Base-by-base conservation (phyloP, 2,329 filamentous ascomycete species). In the Colletotrichum truncatum region DNA sequence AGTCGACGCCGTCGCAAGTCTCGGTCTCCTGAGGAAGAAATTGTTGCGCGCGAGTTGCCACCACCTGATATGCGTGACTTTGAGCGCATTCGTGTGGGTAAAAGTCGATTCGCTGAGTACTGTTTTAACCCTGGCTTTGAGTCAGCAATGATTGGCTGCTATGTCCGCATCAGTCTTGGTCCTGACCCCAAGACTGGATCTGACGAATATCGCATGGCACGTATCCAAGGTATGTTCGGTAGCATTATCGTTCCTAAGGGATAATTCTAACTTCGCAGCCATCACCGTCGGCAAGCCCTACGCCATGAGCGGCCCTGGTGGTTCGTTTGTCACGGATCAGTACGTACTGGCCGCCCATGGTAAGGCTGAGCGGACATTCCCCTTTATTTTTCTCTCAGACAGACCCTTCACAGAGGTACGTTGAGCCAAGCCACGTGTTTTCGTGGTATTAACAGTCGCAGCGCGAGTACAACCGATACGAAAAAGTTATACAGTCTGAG, bases 101-200 rank as follows among this genome's bases (percentile, higher is more conserved):
- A 96, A 67, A 91, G 88, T 70, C 92, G 94, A 73, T 97, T 99
- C 76, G 91, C 92, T 6, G 89, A 95, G 73, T 91, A 97, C 59
- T 98, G 94, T 84, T 97, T 97, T 81, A 95, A 94, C 71, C 96
- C 96, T 10, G 91, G 91, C 4, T 98, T 99, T 70, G 92, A 97
- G 60, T 82, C 91, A 8, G 86, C 91, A 28, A 92, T 98, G 72
- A 88, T 84, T 14, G 93, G 93, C 54, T 97, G 94, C 77, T 99
- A 92, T 75, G 91, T 91, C 36, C 92, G 96, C 54, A 89, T 98
- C 69, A 92, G 90, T 67, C 88, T 98, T 61, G 95, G 94, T 1
- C 86, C 91, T 11, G 91, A 97, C 74, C 87, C 87, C 10, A 85
- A 89, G 21, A 92, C 87, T 4, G 90, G 91, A 4, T 83, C 90